A percentile compares a stretch with the other conserved stretches of the same genome.
These are phyloP conservation scores for Pichia kudriavzevii DNA, from an alignment of 1,139 yeast species.

Conservation along the genomic window DNA sequence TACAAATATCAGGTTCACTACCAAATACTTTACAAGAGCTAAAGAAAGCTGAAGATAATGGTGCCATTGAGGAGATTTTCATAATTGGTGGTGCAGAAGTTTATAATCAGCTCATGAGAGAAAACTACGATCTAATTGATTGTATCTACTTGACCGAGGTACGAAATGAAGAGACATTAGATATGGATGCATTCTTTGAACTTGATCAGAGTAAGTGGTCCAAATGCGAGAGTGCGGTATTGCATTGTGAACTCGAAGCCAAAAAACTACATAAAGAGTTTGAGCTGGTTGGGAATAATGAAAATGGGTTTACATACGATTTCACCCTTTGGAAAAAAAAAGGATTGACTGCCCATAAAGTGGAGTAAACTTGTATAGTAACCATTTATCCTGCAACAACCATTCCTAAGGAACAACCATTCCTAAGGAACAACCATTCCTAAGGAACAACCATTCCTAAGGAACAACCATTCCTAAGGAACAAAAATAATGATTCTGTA, in stretches of 20 bases:
- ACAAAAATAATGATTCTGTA: no score
- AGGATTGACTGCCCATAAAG: no score
- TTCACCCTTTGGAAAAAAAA: slow-evolving; percentile 44
- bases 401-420: no score
- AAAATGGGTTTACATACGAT: slow-evolving; percentile 41
- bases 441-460: no score
- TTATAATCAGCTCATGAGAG: slow-evolving; percentile 43
- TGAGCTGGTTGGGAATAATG: slow-evolving; percentile 30
- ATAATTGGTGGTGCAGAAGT: slow-evolving; percentile 93
- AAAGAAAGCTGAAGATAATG: slow-evolving; percentile 12
- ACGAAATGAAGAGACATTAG: slow-evolving; percentile 33
- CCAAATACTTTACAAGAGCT: slow-evolving; percentile 34
- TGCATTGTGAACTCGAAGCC: slow-evolving; percentile 17
- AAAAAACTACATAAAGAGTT: slow-evolving; percentile 23
- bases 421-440: no score
- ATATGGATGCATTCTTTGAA: slow-evolving; percentile 61
- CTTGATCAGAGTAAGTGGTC: slow-evolving; percentile 26
- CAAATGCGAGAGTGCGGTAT: slow-evolving; percentile 11
- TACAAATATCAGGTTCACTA: slow-evolving; percentile 40
- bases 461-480: no score
- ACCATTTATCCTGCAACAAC: no score
- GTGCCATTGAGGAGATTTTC: slow-evolving; percentile 49
- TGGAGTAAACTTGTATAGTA: no score
- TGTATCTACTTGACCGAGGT: slow-evolving; percentile 74
- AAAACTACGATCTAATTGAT: slow-evolving; percentile 36